Base-by-base conservation (phyloP, 139 green algal genomes). In the Chlorella sp. region DNA sequence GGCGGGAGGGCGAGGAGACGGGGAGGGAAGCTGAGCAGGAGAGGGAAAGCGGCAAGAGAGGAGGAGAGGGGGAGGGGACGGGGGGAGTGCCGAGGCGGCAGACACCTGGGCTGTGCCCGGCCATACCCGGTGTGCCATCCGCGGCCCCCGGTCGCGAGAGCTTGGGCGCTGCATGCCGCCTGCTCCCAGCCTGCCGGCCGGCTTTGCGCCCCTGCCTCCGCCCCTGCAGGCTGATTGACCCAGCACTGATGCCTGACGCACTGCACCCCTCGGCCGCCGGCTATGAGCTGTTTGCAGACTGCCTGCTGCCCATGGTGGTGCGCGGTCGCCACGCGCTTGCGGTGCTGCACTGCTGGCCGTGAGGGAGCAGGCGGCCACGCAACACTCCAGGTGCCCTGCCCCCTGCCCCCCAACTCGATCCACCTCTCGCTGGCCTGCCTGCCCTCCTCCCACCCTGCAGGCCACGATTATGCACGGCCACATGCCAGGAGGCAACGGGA, bases 261-360 rank as follows among this genome's bases (percentile, higher is more conserved):
- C 65, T 87, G 82, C 74, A 21, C 65, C 82, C 82, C 42, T 80
- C 65, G 36, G 29, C 82, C 27, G 78, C 58, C 14, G 82, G 82
- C 25, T 71, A 80, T 50, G 46, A 70, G 25, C 62, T 82, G 25
- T 56, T 82, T 58, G 78, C 78, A 29, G 27, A 81, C 29, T 86
- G 81, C 67, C 25, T 86, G 11, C 53, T 67, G 8, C 79, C 79
- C 4, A 31, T 78, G 40, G 41, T 82, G 48, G 59, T 41, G 8
- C 19, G n/a, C 12, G 21, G 5, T 9, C 38, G 56, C 56, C 23
- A 29, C 51, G 23, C 51, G n/a, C n/a, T n/a, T n/a, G n/a, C n/a
- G n/a, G n/a, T n/a, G n/a, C n/a, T n/a, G n/a, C n/a, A n/a, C n/a
- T n/a, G n/a, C n/a, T n/a, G n/a, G n/a, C n/a, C n/a, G n/a, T n/a